phyloP scores from a whole-genome alignment of 257 asterid species.

The Solanum gracilifrons region DNA sequence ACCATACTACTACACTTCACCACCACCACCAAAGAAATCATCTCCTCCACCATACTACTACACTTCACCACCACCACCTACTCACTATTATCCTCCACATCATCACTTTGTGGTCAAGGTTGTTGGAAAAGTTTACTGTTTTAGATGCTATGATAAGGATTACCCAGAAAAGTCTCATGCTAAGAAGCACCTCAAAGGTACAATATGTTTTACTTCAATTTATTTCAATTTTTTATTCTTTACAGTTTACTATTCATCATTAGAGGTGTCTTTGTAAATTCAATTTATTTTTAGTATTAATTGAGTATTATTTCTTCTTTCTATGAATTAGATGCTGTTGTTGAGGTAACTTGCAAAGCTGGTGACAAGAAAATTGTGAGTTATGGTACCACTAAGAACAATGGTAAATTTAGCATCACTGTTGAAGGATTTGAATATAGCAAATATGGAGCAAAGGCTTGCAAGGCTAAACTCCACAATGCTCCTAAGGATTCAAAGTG shows the following conservation, averaged over 20 bases:
- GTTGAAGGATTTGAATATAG: slow-evolving; percentile 17
- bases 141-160: slow-evolving; percentile 10
- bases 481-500: slow-evolving; percentile 23
- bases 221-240: not conserved
- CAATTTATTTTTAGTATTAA: not conserved
- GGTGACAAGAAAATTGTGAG: slow-evolving; percentile 14
- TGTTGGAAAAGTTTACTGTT: slow-evolving; percentile 21
- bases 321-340: slow-evolving; percentile 9
- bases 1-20: slow-evolving; percentile 5
- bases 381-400: slow-evolving; percentile 17
- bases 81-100: not conserved
- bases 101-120: slow-evolving; percentile 11
- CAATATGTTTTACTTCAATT: not conserved
- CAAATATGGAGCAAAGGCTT: slow-evolving; percentile 23
- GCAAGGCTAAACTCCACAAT: slow-evolving; percentile 16
- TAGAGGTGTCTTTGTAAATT: not conserved
- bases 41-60: not conserved
- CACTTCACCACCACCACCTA: slow-evolving; percentile 13
- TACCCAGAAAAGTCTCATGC: slow-evolving; percentile 13
- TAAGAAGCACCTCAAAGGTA: slow-evolving; percentile 25
- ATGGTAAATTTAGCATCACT: slow-evolving; percentile 17
- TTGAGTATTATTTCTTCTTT: not conserved
- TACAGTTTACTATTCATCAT: not conserved
- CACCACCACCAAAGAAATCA: slow-evolving; percentile 5
- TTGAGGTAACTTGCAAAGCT: slow-evolving; percentile 17